These are phyloP conservation scores for Rhizoctonia solani DNA, from an alignment of 1,284 basidiomycete genomes.

Conservation along the genomic window DNA sequence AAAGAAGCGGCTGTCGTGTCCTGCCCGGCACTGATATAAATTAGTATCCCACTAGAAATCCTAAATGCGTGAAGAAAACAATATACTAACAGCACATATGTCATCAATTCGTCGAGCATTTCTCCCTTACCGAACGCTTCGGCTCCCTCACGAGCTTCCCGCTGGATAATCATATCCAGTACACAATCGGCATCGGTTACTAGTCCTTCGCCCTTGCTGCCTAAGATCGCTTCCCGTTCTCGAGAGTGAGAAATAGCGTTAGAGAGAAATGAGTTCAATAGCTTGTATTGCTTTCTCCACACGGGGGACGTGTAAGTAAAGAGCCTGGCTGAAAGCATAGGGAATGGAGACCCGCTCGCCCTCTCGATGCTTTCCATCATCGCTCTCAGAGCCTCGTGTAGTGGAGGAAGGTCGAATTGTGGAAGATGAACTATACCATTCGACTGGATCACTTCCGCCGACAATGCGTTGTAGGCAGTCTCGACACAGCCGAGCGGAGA, in stretches of 20 bases:
- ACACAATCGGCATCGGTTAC: slow-evolving; percentile 25
- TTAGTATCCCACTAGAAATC: neutral
- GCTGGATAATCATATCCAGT: slow-evolving; percentile 22
- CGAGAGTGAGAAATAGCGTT: neutral
- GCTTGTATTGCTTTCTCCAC: neutral
- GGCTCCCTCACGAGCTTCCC: slow-evolving; percentile 5
- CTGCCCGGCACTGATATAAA: slow-evolving; percentile 4
- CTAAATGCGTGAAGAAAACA: neutral
- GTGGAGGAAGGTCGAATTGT: neutral
- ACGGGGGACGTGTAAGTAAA: neutral
- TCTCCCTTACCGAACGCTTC: neutral
- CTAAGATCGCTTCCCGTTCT: neutral
- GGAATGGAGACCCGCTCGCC: neutral
- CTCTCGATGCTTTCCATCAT: slow-evolving; percentile 11
- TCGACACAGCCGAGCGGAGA: neutral
- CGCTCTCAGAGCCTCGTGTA: neutral
- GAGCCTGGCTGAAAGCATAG: neutral
- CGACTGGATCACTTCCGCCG: neutral
- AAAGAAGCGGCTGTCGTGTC: slow-evolving; percentile 13
- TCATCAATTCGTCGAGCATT: slow-evolving; percentile 23
- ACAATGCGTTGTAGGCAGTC: neutral
- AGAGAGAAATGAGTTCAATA: neutral
- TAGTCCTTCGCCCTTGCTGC: neutral
- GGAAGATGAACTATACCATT: neutral
- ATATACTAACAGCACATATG: neutral